phyloP scores from a whole-genome alignment of 139 green algal species.

The Raphidocelis subcapitata region DNA sequence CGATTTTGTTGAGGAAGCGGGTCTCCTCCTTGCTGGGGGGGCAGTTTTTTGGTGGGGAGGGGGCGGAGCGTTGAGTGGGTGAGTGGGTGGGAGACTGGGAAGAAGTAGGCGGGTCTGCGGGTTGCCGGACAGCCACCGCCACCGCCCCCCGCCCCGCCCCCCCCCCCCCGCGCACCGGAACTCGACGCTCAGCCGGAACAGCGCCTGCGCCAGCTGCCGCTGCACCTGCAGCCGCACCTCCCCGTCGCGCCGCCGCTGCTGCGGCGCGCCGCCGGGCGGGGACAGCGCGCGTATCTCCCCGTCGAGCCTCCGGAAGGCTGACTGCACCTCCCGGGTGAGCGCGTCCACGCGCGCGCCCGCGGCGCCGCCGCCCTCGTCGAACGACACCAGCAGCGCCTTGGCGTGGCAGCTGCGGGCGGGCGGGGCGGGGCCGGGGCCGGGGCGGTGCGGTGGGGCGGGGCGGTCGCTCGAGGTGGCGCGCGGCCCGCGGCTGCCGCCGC shows the following conservation, averaged over 20 bases:
- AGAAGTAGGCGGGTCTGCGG: no score
- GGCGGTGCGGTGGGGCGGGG: no score
- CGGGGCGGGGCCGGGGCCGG: no score
- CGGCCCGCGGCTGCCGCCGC: no score
- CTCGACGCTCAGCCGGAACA: constrained; percentile 82
- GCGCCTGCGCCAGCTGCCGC: constrained; percentile 79
- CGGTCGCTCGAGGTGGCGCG: no score
- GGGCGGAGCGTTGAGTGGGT: no score
- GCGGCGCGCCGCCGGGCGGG: not conserved
- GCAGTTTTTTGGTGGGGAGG: no score
- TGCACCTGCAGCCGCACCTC: constrained; percentile 64
- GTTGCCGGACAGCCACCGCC: no score
- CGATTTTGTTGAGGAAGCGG: constrained; percentile 79
- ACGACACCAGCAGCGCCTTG: constrained; percentile 55
- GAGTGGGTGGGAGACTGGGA: no score
- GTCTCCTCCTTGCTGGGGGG: constrained; percentile 77
- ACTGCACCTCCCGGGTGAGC: constrained; percentile 53
- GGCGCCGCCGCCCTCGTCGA: constrained; percentile 44
- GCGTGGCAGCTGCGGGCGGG: constrained; percentile 41
- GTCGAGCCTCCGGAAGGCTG: constrained; percentile 43
- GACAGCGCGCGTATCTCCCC: constrained; percentile 46
- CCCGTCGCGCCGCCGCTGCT: constrained; percentile 2
- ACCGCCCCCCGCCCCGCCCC: no score
- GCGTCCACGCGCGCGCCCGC: constrained; percentile 40
- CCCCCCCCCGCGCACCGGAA: constrained; percentile 79